Evolutionary conservation across 2,329 filamentous ascomycete species (phyloP).

Genomic region (Alternaria arborescens): DNA sequence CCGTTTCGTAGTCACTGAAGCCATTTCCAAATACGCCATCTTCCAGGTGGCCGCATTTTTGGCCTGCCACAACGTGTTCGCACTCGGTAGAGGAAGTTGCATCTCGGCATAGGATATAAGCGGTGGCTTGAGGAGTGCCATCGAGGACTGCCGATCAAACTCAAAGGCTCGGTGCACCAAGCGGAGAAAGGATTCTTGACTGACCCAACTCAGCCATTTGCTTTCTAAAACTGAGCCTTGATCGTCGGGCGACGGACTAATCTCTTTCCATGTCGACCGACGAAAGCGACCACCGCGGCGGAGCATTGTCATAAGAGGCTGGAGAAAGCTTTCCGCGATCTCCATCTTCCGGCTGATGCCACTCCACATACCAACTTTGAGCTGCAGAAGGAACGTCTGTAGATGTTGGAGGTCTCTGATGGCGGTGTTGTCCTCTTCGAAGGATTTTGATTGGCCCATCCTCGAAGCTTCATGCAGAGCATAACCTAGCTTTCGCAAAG

Average conservation of each 20-base stretch:
- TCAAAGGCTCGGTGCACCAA: constrained; percentile 72
- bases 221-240: constrained; percentile 64
- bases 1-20: constrained; percentile 20
- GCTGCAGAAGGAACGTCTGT: constrained; percentile 60
- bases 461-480: constrained; percentile 60
- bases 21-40: constrained; percentile 60
- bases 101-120: constrained; percentile 75
- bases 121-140: constrained; percentile 71
- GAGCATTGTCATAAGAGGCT: constrained; percentile 65
- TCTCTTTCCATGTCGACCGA: constrained; percentile 61
- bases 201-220: constrained; percentile 73
- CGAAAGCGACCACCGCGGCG: constrained; percentile 67
- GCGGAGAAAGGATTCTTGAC: constrained; percentile 72
- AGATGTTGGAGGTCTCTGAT: constrained; percentile 62
- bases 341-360: constrained; percentile 68
- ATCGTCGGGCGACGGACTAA: constrained; percentile 63
- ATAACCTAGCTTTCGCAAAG: constrained; percentile 68
- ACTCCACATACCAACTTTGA: constrained; percentile 67
- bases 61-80: constrained; percentile 71
- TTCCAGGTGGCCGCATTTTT: constrained; percentile 72
- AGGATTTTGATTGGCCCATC: constrained; percentile 50
- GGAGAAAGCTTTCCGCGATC: constrained; percentile 65
- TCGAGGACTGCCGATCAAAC: constrained; percentile 72
- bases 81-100: constrained; percentile 70
- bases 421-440: constrained; percentile 60